Percentiles rank a stretch among this genome's conserved stretches.
These are phyloP conservation scores for Mycena chlorophos DNA, from an alignment of 768 basidiomycete genomes.

Conservation along the genomic window DNA sequence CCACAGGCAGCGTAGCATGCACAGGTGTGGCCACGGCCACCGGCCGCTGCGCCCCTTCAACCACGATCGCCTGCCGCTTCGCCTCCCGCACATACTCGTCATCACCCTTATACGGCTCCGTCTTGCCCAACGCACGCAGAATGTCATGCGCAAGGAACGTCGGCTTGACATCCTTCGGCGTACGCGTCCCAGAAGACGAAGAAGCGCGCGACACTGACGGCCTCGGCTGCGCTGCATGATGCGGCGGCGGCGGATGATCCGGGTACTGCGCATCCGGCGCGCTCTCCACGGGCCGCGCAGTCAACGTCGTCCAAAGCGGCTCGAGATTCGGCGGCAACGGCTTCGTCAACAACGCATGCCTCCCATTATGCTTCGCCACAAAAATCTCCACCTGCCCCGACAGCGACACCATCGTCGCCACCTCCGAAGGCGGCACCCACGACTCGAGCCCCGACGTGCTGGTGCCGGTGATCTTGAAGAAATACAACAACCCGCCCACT, in stretches of 20 bases:
- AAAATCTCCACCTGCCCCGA: background rate
- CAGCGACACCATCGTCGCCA: background rate
- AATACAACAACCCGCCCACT: background rate
- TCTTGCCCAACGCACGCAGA: conserved; percentile 16
- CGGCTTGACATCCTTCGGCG: conserved; percentile 26
- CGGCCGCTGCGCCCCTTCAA: background rate
- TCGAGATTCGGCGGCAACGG: background rate
- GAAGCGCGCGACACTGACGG: background rate
- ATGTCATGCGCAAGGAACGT: conserved; percentile 22
- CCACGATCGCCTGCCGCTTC: conserved; percentile 10
- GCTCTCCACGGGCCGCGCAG: background rate
- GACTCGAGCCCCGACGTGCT: background rate
- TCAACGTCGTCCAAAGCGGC: background rate
- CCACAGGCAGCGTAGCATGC: background rate
- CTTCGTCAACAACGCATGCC: background rate
- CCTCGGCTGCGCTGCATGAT: background rate
- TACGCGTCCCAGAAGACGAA: conserved; percentile 14
- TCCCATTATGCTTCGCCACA: background rate
- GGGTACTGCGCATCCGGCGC: conserved; percentile 10
- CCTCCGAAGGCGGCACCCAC: background rate
- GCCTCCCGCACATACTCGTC: conserved; percentile 17
- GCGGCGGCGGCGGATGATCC: background rate
- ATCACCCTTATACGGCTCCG: conserved; percentile 1
- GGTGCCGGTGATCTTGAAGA: background rate
- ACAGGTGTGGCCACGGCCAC: background rate